phyloP scores from a whole-genome alignment of 1,284 basidiomycete species.

The Marasmius sp. region DNA sequence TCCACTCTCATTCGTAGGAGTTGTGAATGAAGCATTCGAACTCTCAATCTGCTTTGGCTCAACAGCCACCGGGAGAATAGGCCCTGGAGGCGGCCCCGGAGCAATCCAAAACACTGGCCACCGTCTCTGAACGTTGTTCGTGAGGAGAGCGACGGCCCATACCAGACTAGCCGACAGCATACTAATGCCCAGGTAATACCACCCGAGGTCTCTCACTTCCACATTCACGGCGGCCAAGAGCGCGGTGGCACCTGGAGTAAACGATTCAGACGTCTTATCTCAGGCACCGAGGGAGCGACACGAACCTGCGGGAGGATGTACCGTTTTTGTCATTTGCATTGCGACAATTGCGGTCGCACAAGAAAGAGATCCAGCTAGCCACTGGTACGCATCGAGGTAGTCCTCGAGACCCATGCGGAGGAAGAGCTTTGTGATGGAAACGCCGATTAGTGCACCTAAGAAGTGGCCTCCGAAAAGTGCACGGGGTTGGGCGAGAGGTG shows the following conservation, averaged over 20 bases:
- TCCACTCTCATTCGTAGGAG: too few relatives aligned
- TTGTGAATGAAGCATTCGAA: too few relatives aligned
- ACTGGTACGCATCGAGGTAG: slow-evolving; percentile 45
- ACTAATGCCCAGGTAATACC: slow-evolving; percentile 64
- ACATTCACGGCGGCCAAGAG: slow-evolving; percentile 47
- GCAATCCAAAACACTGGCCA: slow-evolving; percentile 58
- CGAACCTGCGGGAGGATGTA: slow-evolving; percentile 60
- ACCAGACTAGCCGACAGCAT: slow-evolving; percentile 54
- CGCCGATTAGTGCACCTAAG: slow-evolving; percentile 49
- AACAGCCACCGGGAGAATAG: too few relatives aligned
- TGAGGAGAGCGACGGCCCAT: slow-evolving; percentile 50
- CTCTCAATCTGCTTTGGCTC: too few relatives aligned
- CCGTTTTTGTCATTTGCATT: slow-evolving; percentile 58
- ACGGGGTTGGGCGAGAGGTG: slow-evolving; percentile 63
- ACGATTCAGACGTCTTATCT: not conserved
- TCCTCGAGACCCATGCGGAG: slow-evolving; percentile 43
- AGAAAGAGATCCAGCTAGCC: slow-evolving; percentile 56
- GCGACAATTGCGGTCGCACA: slow-evolving; percentile 50
- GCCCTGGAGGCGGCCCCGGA: slow-evolving; percentile 11
- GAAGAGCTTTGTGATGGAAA: slow-evolving; percentile 59
- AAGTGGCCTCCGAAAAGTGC: slow-evolving; percentile 52
- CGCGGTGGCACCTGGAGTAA: slow-evolving; percentile 34
- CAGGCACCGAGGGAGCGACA: slow-evolving; percentile 7
- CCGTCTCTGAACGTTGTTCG: slow-evolving; percentile 58
- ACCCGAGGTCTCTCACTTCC: slow-evolving; percentile 47